A percentile compares a stretch with the other conserved stretches of the same genome.
phyloP scores from a whole-genome alignment of 2,329 filamentous ascomycete genomes.

The Paracorniculantispora psalliotae region DNA sequence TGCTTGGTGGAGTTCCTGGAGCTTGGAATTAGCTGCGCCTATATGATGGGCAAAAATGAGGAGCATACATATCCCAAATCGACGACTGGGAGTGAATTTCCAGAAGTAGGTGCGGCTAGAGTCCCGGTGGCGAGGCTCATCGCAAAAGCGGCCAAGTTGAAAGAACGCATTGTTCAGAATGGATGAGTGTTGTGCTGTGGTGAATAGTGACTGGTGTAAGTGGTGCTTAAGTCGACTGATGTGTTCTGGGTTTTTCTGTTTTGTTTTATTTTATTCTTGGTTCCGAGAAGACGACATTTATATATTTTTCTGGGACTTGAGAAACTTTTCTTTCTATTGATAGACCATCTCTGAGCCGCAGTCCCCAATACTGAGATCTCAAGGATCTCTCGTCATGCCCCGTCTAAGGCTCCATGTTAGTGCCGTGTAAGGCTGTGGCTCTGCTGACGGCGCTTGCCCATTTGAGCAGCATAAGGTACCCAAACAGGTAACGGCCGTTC shows the following conservation, averaged over 20 bases:
- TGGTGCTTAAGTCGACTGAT: no score
- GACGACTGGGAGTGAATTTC: slow-evolving; percentile 6
- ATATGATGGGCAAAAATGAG: neutral
- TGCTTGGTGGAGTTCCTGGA: slow-evolving; percentile 14
- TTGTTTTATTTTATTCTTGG: neutral
- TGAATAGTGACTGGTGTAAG: neutral
- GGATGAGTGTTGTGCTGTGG: neutral
- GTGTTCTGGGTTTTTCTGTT: neutral
- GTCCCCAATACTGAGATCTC: neutral
- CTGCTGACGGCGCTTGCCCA: neutral
- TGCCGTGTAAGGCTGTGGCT: neutral
- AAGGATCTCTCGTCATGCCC: neutral
- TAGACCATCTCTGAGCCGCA: no score
- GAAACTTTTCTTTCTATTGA: neutral
- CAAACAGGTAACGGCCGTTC: neutral
- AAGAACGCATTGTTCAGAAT: neutral
- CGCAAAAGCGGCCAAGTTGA: neutral
- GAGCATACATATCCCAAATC: slow-evolving; percentile 11
- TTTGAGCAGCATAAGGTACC: neutral
- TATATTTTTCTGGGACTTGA: neutral
- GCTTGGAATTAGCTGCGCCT: neutral
- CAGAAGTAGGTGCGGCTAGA: neutral
- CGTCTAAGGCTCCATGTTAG: neutral
- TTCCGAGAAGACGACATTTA: neutral
- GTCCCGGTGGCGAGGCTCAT: neutral